Evolutionary conservation across 306 rosid species (phyloP).

Genomic region (Carpinus viminea): DNA sequence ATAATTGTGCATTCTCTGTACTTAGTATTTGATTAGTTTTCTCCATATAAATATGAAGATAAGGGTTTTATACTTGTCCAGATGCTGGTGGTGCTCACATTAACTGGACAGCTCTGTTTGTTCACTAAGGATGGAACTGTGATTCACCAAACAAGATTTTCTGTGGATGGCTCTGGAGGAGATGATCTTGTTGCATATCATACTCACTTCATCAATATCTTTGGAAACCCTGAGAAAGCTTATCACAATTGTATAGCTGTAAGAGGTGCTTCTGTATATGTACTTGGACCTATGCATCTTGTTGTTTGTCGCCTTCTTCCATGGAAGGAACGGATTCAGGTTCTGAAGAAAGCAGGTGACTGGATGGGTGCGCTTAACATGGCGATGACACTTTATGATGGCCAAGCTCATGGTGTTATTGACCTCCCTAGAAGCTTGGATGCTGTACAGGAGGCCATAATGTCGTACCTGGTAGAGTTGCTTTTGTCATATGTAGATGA

Average conservation of each 20-base stretch:
- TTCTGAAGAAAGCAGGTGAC: constrained; percentile 86
- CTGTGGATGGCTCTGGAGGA: constrained; percentile 64
- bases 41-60: constrained; percentile 9
- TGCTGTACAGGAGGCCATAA: constrained; percentile 86
- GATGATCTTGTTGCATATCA: constrained; percentile 87
- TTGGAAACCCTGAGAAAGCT: constrained; percentile 94
- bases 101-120: constrained; percentile 75
- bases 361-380: constrained; percentile 99
- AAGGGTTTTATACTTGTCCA: constrained; percentile 44
- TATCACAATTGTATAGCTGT: constrained; percentile 82
- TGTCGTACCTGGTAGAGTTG: constrained; percentile 90
- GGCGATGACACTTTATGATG: constrained; percentile 92
- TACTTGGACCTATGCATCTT: constrained; percentile 83
- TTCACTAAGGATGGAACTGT: constrained; percentile 87
- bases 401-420: constrained; percentile 90
- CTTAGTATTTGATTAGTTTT: constrained; percentile 22
- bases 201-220: constrained; percentile 70
- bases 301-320: constrained; percentile 90
- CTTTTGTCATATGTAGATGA: constrained; percentile 89
- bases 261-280: constrained; percentile 92
- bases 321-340: constrained; percentile 93
- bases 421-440: constrained; percentile 94
- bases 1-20: constrained; percentile 16
- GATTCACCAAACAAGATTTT: constrained; percentile 87
- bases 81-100: constrained; percentile 88